Evolutionary conservation across 2,329 filamentous ascomycete species (phyloP).

Genomic region (Diaporthe citri): DNA sequence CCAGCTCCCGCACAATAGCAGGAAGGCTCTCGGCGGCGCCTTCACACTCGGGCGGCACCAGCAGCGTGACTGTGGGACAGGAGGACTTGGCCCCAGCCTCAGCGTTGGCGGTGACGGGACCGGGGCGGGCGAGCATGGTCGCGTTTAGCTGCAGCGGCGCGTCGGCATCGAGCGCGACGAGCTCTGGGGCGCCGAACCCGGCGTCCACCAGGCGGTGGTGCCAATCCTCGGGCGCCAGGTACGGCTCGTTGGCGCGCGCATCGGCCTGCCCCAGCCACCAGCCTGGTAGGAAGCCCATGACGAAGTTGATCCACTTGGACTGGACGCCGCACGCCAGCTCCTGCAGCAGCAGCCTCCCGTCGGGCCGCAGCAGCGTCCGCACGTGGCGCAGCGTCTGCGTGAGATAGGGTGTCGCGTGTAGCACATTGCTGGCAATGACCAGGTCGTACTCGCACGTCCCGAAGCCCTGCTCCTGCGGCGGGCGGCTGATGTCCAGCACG

Average conservation of each 20-base stretch:
- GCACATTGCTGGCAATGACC: slow-evolving; percentile 22
- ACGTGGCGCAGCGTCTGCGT: slow-evolving; percentile 12
- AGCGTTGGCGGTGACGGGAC: neutral
- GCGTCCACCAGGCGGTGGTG: neutral
- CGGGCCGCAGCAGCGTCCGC: neutral
- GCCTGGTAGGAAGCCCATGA: slow-evolving; percentile 27
- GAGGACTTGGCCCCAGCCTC: neutral
- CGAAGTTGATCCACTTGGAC: slow-evolving; percentile 14
- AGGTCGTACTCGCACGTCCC: slow-evolving; percentile 47
- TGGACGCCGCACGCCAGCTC: slow-evolving; percentile 26
- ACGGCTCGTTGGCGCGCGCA: neutral
- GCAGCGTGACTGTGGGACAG: neutral
- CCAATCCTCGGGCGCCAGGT: neutral
- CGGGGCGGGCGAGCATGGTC: neutral
- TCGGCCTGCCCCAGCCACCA: slow-evolving; percentile 18
- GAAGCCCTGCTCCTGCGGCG: slow-evolving; percentile 40
- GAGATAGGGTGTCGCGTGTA: slow-evolving; percentile 12
- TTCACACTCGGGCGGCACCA: neutral
- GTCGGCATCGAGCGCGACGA: neutral
- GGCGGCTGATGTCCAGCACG: slow-evolving; percentile 38
- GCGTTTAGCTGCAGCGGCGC: neutral
- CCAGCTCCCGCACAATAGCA: slow-evolving; percentile 46
- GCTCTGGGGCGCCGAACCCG: neutral
- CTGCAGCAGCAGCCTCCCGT: slow-evolving; percentile 28
- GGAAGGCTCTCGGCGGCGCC: neutral